phyloP scores from a whole-genome alignment of 2,329 filamentous ascomycete species.

The Apiospora hydei region DNA sequence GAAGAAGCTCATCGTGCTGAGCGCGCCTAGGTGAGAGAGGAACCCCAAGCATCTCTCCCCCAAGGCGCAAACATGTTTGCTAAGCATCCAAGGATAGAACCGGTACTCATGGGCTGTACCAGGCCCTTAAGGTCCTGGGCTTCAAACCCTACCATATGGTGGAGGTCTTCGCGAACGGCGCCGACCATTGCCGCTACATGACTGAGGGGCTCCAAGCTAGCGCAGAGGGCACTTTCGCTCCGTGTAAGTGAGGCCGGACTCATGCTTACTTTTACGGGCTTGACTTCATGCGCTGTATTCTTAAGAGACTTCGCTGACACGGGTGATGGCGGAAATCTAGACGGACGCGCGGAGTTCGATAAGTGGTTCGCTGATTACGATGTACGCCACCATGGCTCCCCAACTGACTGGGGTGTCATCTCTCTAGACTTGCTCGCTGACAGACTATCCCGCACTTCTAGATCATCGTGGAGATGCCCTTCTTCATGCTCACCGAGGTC shows the following conservation, averaged over 20 bases:
- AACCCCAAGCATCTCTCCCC: neutral
- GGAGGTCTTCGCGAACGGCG: slow-evolving; percentile 36
- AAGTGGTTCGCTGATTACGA: slow-evolving; percentile 50
- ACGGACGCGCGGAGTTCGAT: slow-evolving; percentile 47
- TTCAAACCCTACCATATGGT: slow-evolving; percentile 47
- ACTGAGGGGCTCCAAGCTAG: slow-evolving; percentile 25
- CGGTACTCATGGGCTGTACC: slow-evolving; percentile 45
- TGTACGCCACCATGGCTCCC: too few relatives aligned
- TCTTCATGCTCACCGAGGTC: slow-evolving; percentile 41
- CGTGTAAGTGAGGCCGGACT: slow-evolving; percentile 35
- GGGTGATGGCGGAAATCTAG: slow-evolving; percentile 26
- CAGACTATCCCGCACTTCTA: neutral
- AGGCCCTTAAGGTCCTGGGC: slow-evolving; percentile 44
- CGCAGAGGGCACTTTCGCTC: slow-evolving; percentile 36
- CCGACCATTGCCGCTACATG: slow-evolving; percentile 16
- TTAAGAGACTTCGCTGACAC: neutral
- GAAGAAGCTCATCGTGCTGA: slow-evolving; percentile 47
- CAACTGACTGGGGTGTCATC: too few relatives aligned
- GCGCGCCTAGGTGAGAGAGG: slow-evolving; percentile 44
- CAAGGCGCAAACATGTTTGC: neutral
- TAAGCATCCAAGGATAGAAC: slow-evolving; percentile 35
- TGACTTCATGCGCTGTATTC: neutral
- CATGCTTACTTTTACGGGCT: neutral
- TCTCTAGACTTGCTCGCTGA: neutral
- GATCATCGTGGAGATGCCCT: slow-evolving; percentile 41